These are phyloP conservation scores for Hanseniaspora singularis DNA, from an alignment of 805 yeast genomes.

Conservation along the genomic window DNA sequence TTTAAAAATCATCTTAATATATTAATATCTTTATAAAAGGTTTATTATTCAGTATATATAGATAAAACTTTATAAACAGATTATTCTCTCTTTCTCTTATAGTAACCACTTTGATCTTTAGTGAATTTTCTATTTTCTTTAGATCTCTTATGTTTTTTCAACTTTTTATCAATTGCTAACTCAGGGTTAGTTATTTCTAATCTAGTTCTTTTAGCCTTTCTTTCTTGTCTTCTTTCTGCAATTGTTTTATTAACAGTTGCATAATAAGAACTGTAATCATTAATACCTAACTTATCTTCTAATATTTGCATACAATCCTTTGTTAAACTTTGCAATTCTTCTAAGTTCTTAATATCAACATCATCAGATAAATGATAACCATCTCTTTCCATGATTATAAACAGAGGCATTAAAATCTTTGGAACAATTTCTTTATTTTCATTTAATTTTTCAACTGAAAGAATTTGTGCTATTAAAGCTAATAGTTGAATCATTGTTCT, in stretches of 20 bases:
- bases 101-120: conserved; percentile 66
- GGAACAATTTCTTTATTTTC: conserved; percentile 22
- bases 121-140: conserved; percentile 67
- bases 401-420: conserved; percentile 43
- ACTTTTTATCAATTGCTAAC: conserved; percentile 61
- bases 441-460: conserved; percentile 35
- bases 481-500: conserved; percentile 56
- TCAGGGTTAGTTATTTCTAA: conserved; percentile 72
- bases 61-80: not conserved
- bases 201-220: conserved; percentile 64
- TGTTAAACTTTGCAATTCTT: conserved; percentile 42
- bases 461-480: conserved; percentile 50
- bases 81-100: conserved; percentile 36
- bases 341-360: conserved; percentile 31
- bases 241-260: conserved; percentile 53
- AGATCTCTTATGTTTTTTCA: conserved; percentile 60
- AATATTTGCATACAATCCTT: conserved; percentile 57
- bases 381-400: conserved; percentile 36
- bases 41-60: not conserved
- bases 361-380: conserved; percentile 15
- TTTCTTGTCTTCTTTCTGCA: conserved; percentile 53
- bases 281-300: conserved; percentile 57
- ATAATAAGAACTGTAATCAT: conserved; percentile 51
- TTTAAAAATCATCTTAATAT: too few species aligned
- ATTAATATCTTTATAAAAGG: too few species aligned